Base-by-base conservation (phyloP, 805 yeast species). In the Barnettozyma sp. region DNA sequence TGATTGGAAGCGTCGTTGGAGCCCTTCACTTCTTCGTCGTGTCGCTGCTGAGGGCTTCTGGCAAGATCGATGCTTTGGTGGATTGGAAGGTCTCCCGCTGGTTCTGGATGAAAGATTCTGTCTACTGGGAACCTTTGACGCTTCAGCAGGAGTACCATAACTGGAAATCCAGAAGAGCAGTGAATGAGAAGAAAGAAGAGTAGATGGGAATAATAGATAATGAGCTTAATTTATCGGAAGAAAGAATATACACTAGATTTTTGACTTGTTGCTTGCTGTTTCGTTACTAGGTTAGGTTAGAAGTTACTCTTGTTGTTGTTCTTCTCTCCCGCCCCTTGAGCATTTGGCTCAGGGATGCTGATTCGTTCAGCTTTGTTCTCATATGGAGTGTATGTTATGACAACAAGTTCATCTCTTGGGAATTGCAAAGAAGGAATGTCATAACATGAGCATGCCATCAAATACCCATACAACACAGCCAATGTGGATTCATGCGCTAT, bases 401-500 rank as follows among this genome's bases (percentile, higher is more conserved):
- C 95, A 42, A 88, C 83, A 35, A 92, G 71, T 51, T 86, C 92
- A 54, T 83, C 74, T 39, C 84, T 74, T 25, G 90, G 78, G 60
- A 92, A 88, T 42, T 73, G 65, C 35, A 90, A 64, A 26, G 66
- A 63, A 6, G 98, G 97, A 40, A 92, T 86, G 48, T 88, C 97
- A 42, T 70, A 69, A 48, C 92, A 83, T 3, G 90, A 75, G 46
- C 85, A 79, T 6, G 96, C 92, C 95, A 92, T 85, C 49, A 90
- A 67, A 60, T 92, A 92, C 4, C 97, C 98, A 52, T 87, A 92
- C 35, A 92, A 71, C 5, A 92, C 95, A 41, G 88, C 69, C 44
- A 94, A 68, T 3, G 92, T 82, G 1, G 94, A 76, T 51, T 90
- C 97, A 56, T 92, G 97, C 1, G 96, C 97, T 47, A 92, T 82